Conservation (phyloP, 1,284 basidiomycete species). For the Malassezia brasiliensis region DNA sequence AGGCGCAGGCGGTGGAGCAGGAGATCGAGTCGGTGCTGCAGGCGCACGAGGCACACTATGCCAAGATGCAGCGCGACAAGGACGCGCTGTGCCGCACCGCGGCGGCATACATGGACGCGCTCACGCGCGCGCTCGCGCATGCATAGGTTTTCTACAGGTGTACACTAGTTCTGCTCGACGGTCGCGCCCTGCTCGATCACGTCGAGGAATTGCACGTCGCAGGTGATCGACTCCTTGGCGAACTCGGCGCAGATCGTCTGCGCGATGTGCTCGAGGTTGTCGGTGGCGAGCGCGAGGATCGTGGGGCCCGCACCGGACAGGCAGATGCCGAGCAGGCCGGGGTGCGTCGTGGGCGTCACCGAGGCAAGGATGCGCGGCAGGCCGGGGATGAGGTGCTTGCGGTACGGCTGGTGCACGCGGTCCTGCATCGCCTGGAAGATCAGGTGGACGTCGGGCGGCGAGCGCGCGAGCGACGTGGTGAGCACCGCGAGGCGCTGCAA, state of each 20-base stretch:
- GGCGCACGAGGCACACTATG: conserved; percentile 11
- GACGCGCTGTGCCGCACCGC: conserved; percentile 11
- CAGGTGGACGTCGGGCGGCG: conserved; percentile 80
- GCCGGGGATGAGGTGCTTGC: conserved; percentile 82
- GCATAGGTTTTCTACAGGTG: conserved; percentile 7
- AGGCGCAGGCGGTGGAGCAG: conserved; percentile 11
- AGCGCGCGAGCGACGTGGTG: conserved; percentile 81
- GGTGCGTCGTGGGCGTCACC: conserved; percentile 78
- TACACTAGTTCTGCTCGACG: conserved; percentile 17
- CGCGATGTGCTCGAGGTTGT: conserved; percentile 38
- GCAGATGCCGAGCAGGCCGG: conserved; percentile 90
- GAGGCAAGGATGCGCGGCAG: conserved; percentile 57
- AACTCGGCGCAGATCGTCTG: conserved; percentile 37
- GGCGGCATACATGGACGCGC: conserved; percentile 13
- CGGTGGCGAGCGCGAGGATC: conserved; percentile 87
- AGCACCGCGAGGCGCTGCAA: conserved; percentile 93
- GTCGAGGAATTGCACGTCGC: conserved; percentile 32
- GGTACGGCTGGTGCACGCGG: conserved; percentile 91
- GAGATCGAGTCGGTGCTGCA: conserved; percentile 14
- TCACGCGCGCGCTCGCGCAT: conserved; percentile 17
- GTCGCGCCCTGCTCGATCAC: conserved; percentile 38
- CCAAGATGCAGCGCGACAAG: conserved; percentile 17
- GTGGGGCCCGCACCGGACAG: conserved; percentile 96
- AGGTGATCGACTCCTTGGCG: conserved; percentile 31
- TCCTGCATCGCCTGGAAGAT: conserved; percentile 99